These are phyloP conservation scores for Cyclotella kingstonii DNA, from an alignment of 108 stramenopile species.

Conservation along the genomic window DNA sequence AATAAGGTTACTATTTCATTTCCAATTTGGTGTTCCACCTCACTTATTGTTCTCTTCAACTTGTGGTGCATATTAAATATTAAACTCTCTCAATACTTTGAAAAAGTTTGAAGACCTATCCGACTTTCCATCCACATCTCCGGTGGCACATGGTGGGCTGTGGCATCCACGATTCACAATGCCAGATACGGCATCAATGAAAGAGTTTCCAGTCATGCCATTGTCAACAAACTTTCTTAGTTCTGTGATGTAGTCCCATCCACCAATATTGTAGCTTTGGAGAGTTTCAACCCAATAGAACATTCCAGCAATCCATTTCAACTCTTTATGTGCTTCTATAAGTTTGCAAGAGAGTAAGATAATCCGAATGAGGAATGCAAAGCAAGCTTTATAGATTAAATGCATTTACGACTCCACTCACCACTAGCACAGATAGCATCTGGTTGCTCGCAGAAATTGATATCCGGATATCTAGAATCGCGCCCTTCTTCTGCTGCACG, in stretches of 20 bases:
- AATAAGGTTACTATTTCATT: too few species aligned
- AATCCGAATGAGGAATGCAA: too few species aligned
- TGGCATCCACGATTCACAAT: slow-evolving; percentile 25
- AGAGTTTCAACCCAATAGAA: slow-evolving; percentile 34
- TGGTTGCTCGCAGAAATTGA: slow-evolving; percentile 44
- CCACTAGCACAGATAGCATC: slow-evolving; percentile 42
- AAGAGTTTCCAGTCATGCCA: slow-evolving; percentile 18
- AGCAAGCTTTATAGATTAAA: too few species aligned
- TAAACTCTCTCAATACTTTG: slow-evolving; percentile 16
- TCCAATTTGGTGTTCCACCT: too few species aligned
- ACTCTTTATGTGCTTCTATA: slow-evolving; percentile 25
- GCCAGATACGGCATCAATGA: slow-evolving; percentile 25
- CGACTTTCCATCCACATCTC: slow-evolving; percentile 13
- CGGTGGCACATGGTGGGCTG: slow-evolving; percentile 17
- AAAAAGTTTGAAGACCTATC: slow-evolving; percentile 12
- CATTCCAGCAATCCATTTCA: slow-evolving; percentile 49
- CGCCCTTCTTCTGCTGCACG: slow-evolving; percentile 36
- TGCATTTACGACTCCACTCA: too few species aligned
- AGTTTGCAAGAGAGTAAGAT: too few species aligned
- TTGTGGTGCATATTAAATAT: background rate
- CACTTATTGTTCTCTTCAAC: background rate
- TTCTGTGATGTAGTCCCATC: slow-evolving; percentile 23
- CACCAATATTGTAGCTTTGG: slow-evolving; percentile 31
- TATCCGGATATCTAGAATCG: slow-evolving; percentile 24
- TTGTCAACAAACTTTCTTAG: slow-evolving; percentile 21